Base-by-base conservation (phyloP, 2,329 filamentous ascomycete genomes). In the Cladophialophora immunda region DNA sequence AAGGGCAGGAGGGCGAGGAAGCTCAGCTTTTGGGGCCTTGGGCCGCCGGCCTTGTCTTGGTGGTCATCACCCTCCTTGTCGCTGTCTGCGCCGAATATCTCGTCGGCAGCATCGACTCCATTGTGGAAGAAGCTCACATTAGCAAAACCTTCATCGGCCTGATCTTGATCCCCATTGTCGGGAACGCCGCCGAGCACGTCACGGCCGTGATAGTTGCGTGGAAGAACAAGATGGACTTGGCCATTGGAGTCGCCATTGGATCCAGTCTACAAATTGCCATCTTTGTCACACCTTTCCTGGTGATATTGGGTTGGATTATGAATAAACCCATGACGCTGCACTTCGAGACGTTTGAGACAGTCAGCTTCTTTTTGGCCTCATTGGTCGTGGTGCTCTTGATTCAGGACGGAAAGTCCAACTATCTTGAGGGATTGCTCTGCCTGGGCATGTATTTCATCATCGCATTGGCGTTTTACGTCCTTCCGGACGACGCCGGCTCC, bases 221-320 rank as follows among this genome's bases (percentile, higher is more conserved):
- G 70, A 90, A 92, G 78, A 87, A 94, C 80, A 94, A 85, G 76
- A 85, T 85, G 83, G 83, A 85, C 69, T 76, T 83, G 45, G 89
- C 92, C 32, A 92, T 94, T 82, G 90, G 90, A 50, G 91, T 94
- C 58, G 92, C 92, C 30, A 91, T 94, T 74, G 92, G 92, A 54
- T 92, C 90, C 66, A 92, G 90, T 77, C 89, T 94, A 76, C 92
- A 94, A 79, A 94, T 94, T 73, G 91, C 92, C 25, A 83, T 94
- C 54, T 88, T 93, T 53, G 91, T 94, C 56, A 94, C 92, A 0
- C 92, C 92, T 0, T 90, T 91, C 79, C 82, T 94, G 61, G 92
- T 94, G 62, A 88, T 94, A 70, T 83, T 94, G 41, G 92, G 91
- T 68, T 94, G 92, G 92, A 89, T 91, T 71, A 87, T 92, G 78